Evolutionary conservation across 306 rosid species (phyloP), one percentile per base, ranked within the genome.

Genomic region (Ormosia semicastrata): DNA sequence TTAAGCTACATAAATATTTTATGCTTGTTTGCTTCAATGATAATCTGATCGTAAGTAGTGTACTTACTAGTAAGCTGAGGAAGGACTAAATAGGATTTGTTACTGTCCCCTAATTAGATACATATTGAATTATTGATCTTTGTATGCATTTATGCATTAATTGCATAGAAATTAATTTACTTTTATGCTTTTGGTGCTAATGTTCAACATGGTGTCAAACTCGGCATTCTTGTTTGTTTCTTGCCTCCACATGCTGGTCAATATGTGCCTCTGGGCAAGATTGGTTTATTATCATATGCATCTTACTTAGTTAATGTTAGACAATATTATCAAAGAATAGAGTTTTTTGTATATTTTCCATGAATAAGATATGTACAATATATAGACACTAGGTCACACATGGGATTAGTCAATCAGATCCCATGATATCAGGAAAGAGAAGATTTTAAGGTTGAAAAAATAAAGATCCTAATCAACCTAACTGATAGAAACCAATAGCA

Each of bases 1-100:
- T 29, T 18, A 77, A 43, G 66, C 73, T 52, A 40, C 57, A 66
- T 53, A 15, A 14, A 58, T 70, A 4, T 79, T 67, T 58, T 76
- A 12, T 50, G 12, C 62, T 47, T 49, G n/a, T 15, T 60, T 76
- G 8, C 47, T 58, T 71, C 15, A 12, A 33, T 34, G 41, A 69
- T 49, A 59, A 9, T 34, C 30, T 60, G 43, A 66, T 43, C 67
- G 68, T 24, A 30, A 81, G 29, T 40, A 40, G 68, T 47, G 3
- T 33, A 50, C 47, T n/a, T 50, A 40, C 34, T 63, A 54, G 80
- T 53, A 30, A 66, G 63, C 32, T 43, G 41, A 39, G 59, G 58
- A 54, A 81, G 73, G 58, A 32, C 49, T 40, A 52, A 32, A 30
- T 43, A 33, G 44, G 30, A 66, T 46, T 4, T 75, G 72, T 34